These are phyloP conservation scores for Rhodotorula babjevae DNA, from an alignment of 768 basidiomycete species.

Conservation along the genomic window DNA sequence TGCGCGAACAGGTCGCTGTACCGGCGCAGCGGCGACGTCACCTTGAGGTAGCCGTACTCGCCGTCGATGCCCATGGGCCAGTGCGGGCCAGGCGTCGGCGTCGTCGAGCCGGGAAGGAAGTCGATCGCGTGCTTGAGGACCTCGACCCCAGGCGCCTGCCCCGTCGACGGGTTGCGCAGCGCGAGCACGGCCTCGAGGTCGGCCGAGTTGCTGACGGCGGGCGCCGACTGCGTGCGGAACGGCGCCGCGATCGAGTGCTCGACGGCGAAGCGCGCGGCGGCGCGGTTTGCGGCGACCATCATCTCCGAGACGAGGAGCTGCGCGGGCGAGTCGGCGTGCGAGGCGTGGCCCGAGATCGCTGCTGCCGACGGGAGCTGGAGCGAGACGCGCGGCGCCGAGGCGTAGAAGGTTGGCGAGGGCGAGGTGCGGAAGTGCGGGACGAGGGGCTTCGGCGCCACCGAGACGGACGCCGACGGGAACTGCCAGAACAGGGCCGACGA, in stretches of 20 bases:
- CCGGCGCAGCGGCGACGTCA: constrained; percentile 81
- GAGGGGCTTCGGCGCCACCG: constrained; percentile 18
- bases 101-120: constrained; percentile 24
- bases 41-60: constrained; percentile 73
- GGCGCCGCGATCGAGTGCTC: constrained; percentile 62
- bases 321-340: constrained; percentile 47
- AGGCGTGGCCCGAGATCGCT: neutral
- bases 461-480: constrained; percentile 17
- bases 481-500: constrained; percentile 29
- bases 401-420: neutral
- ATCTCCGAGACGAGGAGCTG: constrained; percentile 63
- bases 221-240: constrained; percentile 53
- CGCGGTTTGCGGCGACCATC: constrained; percentile 74
- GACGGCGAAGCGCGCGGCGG: constrained; percentile 65
- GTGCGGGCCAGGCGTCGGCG: constrained; percentile 56
- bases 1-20: constrained; percentile 75
- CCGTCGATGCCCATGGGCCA: constrained; percentile 63
- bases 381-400: constrained; percentile 8
- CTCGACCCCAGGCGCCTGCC: constrained; percentile 50
- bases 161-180: constrained; percentile 49
- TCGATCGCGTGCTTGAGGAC: constrained; percentile 53
- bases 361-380: constrained; percentile 3
- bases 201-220: constrained; percentile 40
- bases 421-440: neutral
- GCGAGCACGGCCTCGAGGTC: constrained; percentile 53